phyloP scores from a whole-genome alignment of 1,139 yeast species.

The Nadsonia starkeyi-henricii region DNA sequence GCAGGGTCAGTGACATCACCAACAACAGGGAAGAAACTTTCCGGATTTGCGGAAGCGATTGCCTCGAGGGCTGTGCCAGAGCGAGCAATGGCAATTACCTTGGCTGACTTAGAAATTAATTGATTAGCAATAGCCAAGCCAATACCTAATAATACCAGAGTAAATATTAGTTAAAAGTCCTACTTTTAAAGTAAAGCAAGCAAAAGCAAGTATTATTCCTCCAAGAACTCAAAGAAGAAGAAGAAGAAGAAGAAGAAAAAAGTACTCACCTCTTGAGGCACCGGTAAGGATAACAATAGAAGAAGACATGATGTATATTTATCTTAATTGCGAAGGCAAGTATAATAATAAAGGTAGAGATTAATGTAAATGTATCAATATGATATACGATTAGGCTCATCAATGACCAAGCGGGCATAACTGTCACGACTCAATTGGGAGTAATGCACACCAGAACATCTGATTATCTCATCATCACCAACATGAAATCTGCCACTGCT shows the following conservation, averaged over 20 bases:
- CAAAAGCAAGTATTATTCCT: too few species aligned
- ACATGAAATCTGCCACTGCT: too few species aligned
- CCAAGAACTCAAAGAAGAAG: constrained; percentile 14
- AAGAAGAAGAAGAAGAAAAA: constrained; percentile 5
- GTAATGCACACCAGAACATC: too few species aligned
- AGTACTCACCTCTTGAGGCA: constrained; percentile 37
- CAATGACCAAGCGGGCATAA: too few species aligned
- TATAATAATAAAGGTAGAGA: too few species aligned
- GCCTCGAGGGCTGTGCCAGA: constrained; percentile 34
- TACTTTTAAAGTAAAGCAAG: too few species aligned
- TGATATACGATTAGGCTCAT: too few species aligned
- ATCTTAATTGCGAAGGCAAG: too few species aligned
- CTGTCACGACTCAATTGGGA: too few species aligned
- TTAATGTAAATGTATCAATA: too few species aligned
- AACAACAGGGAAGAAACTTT: constrained; percentile 17
- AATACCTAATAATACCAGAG: constrained; percentile 34
- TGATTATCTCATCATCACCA: too few species aligned
- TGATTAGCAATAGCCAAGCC: constrained; percentile 57
- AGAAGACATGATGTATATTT: neutral
- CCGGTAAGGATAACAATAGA: constrained; percentile 47
- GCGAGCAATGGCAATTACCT: constrained; percentile 64
- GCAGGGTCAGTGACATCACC: constrained; percentile 53
- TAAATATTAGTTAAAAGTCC: neutral
- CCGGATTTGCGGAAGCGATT: constrained; percentile 17
- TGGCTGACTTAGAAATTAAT: constrained; percentile 31